Evolutionary conservation across 1,139 yeast species (phyloP).

Genomic region (Scheffersomyces illinoinensis): DNA sequence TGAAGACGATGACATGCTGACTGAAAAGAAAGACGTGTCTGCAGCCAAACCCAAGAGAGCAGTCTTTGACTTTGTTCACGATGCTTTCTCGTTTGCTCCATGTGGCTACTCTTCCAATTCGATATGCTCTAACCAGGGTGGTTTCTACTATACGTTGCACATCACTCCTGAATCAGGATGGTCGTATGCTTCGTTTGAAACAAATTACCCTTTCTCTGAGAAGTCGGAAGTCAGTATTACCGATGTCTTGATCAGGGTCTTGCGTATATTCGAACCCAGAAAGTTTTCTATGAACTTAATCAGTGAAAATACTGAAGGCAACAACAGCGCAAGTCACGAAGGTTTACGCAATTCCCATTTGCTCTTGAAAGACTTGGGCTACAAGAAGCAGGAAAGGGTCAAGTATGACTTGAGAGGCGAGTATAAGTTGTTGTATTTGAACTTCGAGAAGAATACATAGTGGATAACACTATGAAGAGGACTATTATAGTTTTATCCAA

Average conservation of each 20-base stretch:
- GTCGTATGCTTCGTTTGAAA: slow-evolving; percentile 95
- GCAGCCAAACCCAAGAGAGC: slow-evolving; percentile 1
- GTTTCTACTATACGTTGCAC: slow-evolving; percentile 84
- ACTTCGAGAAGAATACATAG: slow-evolving; percentile 32
- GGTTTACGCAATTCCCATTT: slow-evolving; percentile 34
- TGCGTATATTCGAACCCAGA: slow-evolving; percentile 70
- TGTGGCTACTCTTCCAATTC: slow-evolving; percentile 95
- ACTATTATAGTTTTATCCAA: too few species aligned
- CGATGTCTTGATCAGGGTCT: slow-evolving; percentile 57
- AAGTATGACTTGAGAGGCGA: slow-evolving; percentile 63
- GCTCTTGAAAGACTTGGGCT: slow-evolving; percentile 46
- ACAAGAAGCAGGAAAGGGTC: slow-evolving; percentile 66
- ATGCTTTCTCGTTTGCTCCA: slow-evolving; percentile 92
- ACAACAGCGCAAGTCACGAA: slow-evolving; percentile 19
- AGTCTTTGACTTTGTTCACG: slow-evolving; percentile 50
- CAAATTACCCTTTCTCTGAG: slow-evolving; percentile 63
- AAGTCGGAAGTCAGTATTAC: slow-evolving; percentile 42
- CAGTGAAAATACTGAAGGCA: slow-evolving; percentile 32
- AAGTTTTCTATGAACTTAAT: slow-evolving; percentile 76
- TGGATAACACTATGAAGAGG: background rate
- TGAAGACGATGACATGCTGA: slow-evolving; percentile 15
- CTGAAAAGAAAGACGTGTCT: background rate
- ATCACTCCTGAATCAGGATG: slow-evolving; percentile 93
- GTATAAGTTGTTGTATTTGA: slow-evolving; percentile 49
- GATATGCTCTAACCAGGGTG: slow-evolving; percentile 52